A percentile compares a stretch with the other conserved stretches of the same genome.
Evolutionary conservation across 2,329 filamentous ascomycete species (phyloP).

Genomic region (Chaetomiaceae sp.): DNA sequence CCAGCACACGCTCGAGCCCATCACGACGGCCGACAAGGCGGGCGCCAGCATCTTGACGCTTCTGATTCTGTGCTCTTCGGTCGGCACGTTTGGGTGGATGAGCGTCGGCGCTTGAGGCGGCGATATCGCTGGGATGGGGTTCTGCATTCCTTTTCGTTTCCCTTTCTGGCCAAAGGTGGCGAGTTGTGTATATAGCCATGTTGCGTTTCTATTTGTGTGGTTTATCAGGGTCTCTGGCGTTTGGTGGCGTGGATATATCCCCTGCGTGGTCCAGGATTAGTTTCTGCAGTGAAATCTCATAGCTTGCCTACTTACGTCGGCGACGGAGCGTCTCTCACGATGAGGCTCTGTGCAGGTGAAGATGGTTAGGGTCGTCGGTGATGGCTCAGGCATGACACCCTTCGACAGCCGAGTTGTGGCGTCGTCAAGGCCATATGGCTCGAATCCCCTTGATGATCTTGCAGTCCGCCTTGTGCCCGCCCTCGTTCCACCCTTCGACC

Average conservation of each 20-base stretch:
- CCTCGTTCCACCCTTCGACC: constrained; percentile 36
- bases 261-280: neutral
- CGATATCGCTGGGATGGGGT: neutral
- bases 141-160: neutral
- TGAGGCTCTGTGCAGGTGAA: neutral
- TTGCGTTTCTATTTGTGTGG: neutral
- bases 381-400: too few relatives aligned
- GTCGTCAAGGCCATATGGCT: constrained; percentile 29
- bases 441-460: constrained; percentile 37
- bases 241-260: neutral
- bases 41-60: constrained; percentile 46
- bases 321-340: too few relatives aligned
- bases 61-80: constrained; percentile 35
- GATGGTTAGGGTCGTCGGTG: neutral
- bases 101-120: constrained; percentile 24
- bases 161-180: neutral
- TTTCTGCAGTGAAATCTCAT: neutral
- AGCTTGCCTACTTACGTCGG: neutral
- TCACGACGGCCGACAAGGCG: constrained; percentile 41
- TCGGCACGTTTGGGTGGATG: constrained; percentile 48
- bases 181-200: neutral
- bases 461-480: constrained; percentile 39
- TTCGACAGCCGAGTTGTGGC: neutral
- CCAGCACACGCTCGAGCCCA: constrained; percentile 28
- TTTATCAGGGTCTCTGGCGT: neutral